Evolutionary conservation across 2,329 filamentous ascomycete genomes (phyloP), one percentile per base, ranked within the genome.

Genomic region (Aotearoamyces nothofagi): DNA sequence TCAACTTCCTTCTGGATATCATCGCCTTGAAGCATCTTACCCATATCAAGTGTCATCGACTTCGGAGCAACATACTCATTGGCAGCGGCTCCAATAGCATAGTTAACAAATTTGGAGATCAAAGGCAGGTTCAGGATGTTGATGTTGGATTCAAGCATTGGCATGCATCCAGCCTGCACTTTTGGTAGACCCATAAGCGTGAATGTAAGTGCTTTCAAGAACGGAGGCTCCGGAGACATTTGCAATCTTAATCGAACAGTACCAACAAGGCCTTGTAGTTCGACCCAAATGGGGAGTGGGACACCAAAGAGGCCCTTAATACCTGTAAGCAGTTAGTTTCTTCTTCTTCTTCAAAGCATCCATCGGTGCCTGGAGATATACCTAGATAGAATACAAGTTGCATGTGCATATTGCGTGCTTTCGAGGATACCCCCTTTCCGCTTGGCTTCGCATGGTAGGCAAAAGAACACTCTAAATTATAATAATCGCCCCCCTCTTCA

Each of bases 91-190:
- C 74, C 75, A 42, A 96, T 92, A 4, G 87, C 83, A 57, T 86
- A 93, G 54, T 94, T 93, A 53, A 94, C 87, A 47, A 98, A 96
- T 44, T 92, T 92, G 9, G 82, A 92, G 43, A 96, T 94, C 20
- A 96, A 53, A 0, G 87, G 87, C 7, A 96, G 58, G 42, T 96
- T 93, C 15, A 96, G 60, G 25, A 96, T 73, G 41, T 96, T 96
- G 35, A 92, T 75, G 2, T 84, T 87, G 39, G 73, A 78, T 49
- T 90, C 73, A n/a, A 94, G 54, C 77, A 96, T 90, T 0, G 90
- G 90, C 9, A 84, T 77, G 47, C 87, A 96, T 2, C 83, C 81
- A 10, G 86, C 87, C 44, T 78, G 69, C 4, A 96, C 78, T 45
- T 92, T 84, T 9, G 90, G 90, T 4, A 90, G 59, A 0, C 90